A percentile compares a stretch with the other conserved stretches of the same genome.
Evolutionary conservation across 371 early-diverging fungal species (phyloP).

Genomic region (Smittium culicis): DNA sequence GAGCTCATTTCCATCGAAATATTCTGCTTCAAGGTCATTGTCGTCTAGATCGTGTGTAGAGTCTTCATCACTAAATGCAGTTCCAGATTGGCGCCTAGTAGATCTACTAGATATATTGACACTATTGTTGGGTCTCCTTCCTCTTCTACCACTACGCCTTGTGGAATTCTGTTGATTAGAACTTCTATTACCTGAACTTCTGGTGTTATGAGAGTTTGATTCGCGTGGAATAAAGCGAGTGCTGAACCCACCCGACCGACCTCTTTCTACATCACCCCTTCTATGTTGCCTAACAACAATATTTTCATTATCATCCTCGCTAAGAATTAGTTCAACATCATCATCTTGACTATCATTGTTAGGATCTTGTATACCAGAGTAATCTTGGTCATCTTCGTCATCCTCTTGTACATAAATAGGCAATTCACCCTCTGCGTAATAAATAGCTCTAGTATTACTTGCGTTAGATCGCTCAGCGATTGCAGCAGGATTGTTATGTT

Average conservation of each 20-base stretch:
- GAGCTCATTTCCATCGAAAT: not conserved
- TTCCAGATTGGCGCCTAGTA: not conserved
- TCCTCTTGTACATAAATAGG: conserved; percentile 30
- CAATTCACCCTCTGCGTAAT: conserved; percentile 16
- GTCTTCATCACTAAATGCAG: no score
- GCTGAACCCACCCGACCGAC: not conserved
- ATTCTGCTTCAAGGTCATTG: not conserved
- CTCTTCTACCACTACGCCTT: conserved; percentile 13
- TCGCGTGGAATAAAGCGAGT: not conserved
- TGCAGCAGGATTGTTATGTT: not conserved
- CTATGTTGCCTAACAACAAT: conserved; percentile 3
- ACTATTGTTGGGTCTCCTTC: conserved; percentile 19
- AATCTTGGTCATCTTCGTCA: conserved; percentile 35
- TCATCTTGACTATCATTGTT: conserved; percentile 33
- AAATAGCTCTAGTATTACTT: not conserved
- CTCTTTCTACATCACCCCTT: not conserved
- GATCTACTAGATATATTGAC: conserved; percentile 26
- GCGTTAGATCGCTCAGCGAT: not conserved
- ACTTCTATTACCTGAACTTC: not conserved
- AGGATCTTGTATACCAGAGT: conserved; percentile 35
- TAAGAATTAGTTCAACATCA: conserved; percentile 25
- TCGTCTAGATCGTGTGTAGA: not conserved
- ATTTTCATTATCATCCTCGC: conserved; percentile 35
- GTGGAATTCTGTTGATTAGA: not conserved
- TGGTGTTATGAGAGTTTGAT: not conserved